These are phyloP conservation scores for Solanum hybrid DNA, from an alignment of 305 asterid species.

Conservation along the genomic window DNA sequence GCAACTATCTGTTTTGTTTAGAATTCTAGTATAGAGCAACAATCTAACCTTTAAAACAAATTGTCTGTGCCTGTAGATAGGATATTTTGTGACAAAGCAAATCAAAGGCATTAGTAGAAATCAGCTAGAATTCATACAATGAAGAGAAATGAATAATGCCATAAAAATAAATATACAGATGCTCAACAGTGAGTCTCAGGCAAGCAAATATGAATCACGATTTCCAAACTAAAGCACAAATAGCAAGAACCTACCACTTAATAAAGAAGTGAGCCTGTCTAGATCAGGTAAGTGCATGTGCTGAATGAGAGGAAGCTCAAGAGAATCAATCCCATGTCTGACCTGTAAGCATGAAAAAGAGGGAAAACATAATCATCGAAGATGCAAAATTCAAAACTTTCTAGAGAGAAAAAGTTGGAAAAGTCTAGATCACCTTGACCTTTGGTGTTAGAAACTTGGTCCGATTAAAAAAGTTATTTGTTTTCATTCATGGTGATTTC, in stretches of 20 bases:
- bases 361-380: background rate
- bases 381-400: background rate
- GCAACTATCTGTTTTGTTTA: background rate
- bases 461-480: background rate
- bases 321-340: constrained; percentile 43
- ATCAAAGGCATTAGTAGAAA: background rate
- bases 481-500: background rate
- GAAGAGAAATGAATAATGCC: background rate
- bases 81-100: background rate
- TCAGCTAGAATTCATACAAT: background rate
- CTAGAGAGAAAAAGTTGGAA: background rate
- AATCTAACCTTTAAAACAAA: background rate
- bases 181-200: background rate
- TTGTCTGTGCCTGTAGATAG: no score
- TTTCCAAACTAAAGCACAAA: constrained; percentile 3
- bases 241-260: constrained; percentile 36
- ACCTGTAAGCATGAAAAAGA: constrained; percentile 29
- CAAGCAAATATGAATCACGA: background rate
- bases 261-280: constrained; percentile 35
- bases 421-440: background rate
- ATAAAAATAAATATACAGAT: background rate
- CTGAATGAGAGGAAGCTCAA: constrained; percentile 80
- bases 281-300: constrained; percentile 56
- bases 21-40: background rate
- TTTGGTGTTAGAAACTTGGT: background rate